phyloP scores from a whole-genome alignment of 2,329 filamentous ascomycete genomes.

The Sporothrix variecibatus region DNA sequence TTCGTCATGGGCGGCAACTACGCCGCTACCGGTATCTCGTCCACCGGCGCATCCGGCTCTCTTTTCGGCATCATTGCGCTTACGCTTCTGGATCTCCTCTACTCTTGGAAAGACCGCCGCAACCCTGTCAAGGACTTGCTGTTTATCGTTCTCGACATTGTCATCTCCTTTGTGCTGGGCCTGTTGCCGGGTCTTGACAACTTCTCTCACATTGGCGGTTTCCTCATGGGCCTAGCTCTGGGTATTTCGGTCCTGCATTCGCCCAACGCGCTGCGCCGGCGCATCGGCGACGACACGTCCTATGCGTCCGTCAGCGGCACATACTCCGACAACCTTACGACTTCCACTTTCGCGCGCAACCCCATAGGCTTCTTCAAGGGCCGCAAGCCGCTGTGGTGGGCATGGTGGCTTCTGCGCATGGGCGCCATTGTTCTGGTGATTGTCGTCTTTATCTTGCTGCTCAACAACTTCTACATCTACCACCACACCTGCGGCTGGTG shows the following conservation, averaged over 20 bases:
- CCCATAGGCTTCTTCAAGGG: slow-evolving; percentile 85
- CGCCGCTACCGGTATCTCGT: slow-evolving; percentile 76
- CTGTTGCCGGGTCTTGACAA: slow-evolving; percentile 93
- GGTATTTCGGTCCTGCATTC: slow-evolving; percentile 88
- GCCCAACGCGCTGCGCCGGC: slow-evolving; percentile 74
- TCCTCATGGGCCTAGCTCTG: slow-evolving; percentile 85
- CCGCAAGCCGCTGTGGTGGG: slow-evolving; percentile 93
- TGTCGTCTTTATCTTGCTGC: slow-evolving; percentile 79
- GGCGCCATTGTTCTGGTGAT: slow-evolving; percentile 78
- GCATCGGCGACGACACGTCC: slow-evolving; percentile 69
- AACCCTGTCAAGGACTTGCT: slow-evolving; percentile 81
- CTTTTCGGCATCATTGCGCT: slow-evolving; percentile 92
- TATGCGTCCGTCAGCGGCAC: slow-evolving; percentile 68
- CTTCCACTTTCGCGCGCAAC: slow-evolving; percentile 59
- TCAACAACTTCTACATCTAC: slow-evolving; percentile 89
- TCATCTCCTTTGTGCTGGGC: slow-evolving; percentile 89
- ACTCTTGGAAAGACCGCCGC: slow-evolving; percentile 81
- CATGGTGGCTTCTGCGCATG: slow-evolving; percentile 87
- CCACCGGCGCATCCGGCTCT: slow-evolving; percentile 84
- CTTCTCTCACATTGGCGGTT: slow-evolving; percentile 95
- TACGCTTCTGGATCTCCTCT: slow-evolving; percentile 83
- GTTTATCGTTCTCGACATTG: slow-evolving; percentile 81
- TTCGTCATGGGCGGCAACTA: slow-evolving; percentile 95
- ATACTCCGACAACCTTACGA: slow-evolving; percentile 46
- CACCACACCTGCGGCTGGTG: slow-evolving; percentile 83